Base-by-base conservation (phyloP, 805 yeast genomes). In the Saturnispora quitensis region DNA sequence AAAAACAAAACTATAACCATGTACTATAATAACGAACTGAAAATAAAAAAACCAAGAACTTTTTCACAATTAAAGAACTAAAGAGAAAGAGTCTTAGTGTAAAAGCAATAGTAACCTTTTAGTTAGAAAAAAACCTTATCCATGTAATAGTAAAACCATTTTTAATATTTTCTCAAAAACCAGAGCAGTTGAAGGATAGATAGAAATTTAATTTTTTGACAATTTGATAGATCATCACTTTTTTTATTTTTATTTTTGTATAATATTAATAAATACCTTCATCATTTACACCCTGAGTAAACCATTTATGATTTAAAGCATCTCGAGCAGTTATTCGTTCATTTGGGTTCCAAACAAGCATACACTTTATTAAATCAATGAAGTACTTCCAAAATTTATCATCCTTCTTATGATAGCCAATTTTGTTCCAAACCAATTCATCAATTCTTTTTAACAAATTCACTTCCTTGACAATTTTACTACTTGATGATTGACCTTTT, bases 321-420 rank as follows among this genome's bases (percentile, higher is more conserved):
- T 74, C 75, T 45, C 73, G 72, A n/a, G 80, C 82, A 3, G 75
- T 73, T 35, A 77, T 69, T 56, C 84, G 64, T 55, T 72, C 71
- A 18, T 69, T 63, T 0, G 84, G 82, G 58, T 77, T 75, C 58
- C 75, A 77, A 13, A 69, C 71, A 45, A 79, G 68, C 53, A 78
- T 66, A 53, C 69, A 70, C 47, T 74, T 77, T 46, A 79, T 66
- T 56, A 79, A 68, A 60, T 78, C 82, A 43, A 63, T 58, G 65
- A 89, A 89, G 67, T 77, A 77, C 72, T 78, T 85, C 97, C 97
- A 90, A 63, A 84, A 84, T 51, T 81, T 79, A 43, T 84, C 85
- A 7, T 43, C 48, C 38, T 42, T 43, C 47, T 78, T 75, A 33
- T 83, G 82, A 65, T 73, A 65, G 0, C 72, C 72, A 35, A 64